Base-by-base conservation (phyloP, 345 rosid genomes). In the Hevea brasiliensis region DNA sequence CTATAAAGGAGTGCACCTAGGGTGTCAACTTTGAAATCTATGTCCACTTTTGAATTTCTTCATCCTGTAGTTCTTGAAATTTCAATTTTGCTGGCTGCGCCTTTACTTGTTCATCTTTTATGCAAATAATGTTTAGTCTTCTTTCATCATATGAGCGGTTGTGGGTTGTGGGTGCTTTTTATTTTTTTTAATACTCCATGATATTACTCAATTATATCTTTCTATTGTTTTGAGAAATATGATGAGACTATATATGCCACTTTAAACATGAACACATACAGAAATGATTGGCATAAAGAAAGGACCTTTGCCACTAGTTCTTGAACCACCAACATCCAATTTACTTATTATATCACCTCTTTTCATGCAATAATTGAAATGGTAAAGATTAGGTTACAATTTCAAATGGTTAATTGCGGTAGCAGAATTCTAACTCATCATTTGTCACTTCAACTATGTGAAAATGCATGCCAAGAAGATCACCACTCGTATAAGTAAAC, bases 21-120 rank as follows among this genome's bases (percentile, higher is more conserved):
- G 89, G n/a, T n/a, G n/a, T 84, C 89, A 86, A 82, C 85, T 81
- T 77, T 81, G 79, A 81, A 74, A 75, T 81, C 78, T 70, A 82
- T 79, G 15, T 26, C 71, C 51, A 60, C 81, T 79, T 82, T 81
- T 74, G 80, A 77, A 73, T 58, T 81, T 78, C 59, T 40, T 69
- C 68, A 40, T 27, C 48, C 37, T 15, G 18, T 61, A 40, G 26
- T n/a, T 73, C 81, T 81, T 76, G 66, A 68, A 67, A 59, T 24
- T 29, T 64, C 55, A 20, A 40, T 71, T 41, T 32, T 29, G 15
- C 41, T 57, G 12, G 32, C 15, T 26, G 23, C 26, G 54, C n/a
- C 18, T 54, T 55, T 47, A 21, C 67, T 47, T 24, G 53, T 48
- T 48, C 53, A 9, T 48, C 53, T 48, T 35, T 11, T 47, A 15